Conservation (phyloP, 345 rosid species). For the Cardamine occulta region DNA sequence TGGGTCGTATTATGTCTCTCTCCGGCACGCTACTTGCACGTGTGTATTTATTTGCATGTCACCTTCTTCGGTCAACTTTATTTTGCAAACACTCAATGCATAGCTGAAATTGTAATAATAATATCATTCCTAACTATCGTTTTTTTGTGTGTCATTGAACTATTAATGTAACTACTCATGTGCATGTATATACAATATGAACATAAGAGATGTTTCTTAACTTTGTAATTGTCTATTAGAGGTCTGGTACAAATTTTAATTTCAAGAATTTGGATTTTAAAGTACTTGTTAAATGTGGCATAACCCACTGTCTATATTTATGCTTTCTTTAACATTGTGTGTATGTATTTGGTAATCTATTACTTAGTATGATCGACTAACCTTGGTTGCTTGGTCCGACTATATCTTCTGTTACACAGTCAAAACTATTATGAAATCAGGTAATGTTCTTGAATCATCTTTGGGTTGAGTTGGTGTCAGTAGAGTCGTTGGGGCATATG, state of each 20-base stretch:
- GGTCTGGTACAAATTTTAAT: not conserved
- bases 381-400: conserved; percentile 18
- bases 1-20: conserved; percentile 51
- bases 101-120: not conserved
- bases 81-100: conserved; percentile 20
- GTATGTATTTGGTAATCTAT: not conserved
- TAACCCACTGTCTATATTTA: not conserved
- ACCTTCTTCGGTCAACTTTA: conserved; percentile 31
- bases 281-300: not conserved
- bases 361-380: conserved; percentile 7
- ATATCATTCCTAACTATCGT: not conserved
- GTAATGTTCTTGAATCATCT: conserved; percentile 39
- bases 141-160: not conserved
- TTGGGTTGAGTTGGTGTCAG: conserved; percentile 42
- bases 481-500: conserved; percentile 35
- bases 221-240: not conserved
- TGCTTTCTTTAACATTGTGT: not conserved
- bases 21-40: conserved; percentile 25
- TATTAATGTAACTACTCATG: not conserved
- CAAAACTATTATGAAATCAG: conserved; percentile 35
- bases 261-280: no score
- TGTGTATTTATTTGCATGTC: conserved; percentile 32
- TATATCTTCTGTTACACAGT: conserved; percentile 13
- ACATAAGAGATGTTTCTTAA: not conserved
- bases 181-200: not conserved